phyloP scores from a whole-genome alignment of 1,284 basidiomycete genomes.

The Tilletiopsis washingtonensis region DNA sequence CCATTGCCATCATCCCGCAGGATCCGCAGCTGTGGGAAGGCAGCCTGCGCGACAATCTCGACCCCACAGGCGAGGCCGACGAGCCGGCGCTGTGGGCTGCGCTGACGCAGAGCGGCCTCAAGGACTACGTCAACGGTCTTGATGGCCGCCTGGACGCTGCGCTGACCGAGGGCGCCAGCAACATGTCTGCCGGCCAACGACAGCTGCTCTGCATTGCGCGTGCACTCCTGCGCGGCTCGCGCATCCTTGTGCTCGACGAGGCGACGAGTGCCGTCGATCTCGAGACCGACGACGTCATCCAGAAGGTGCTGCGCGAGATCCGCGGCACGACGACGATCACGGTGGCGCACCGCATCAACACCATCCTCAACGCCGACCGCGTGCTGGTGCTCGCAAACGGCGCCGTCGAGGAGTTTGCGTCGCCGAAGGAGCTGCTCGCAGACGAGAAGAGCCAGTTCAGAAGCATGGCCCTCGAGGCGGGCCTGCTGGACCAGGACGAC shows the following conservation, averaged over 20 bases:
- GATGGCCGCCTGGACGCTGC: conserved; percentile 66
- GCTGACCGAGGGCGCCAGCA: conserved; percentile 69
- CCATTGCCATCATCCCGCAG: conserved; percentile 75
- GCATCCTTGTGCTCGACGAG: conserved; percentile 84
- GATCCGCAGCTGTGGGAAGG: conserved; percentile 75
- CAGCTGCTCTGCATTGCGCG: conserved; percentile 48
- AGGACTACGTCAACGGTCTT: conserved; percentile 63
- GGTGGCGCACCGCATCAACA: conserved; percentile 75
- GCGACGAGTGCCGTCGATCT: conserved; percentile 63
- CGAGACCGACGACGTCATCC: conserved; percentile 78
- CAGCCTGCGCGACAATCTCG: conserved; percentile 73
- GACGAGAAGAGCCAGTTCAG: conserved; percentile 50
- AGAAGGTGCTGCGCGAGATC: conserved; percentile 64
- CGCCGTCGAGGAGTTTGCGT: conserved; percentile 65
- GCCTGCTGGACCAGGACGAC: too few species aligned
- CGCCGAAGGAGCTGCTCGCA: conserved; percentile 59
- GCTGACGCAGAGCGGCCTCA: conserved; percentile 63
- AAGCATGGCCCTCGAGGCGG: conserved; percentile 45
- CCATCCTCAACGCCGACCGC: conserved; percentile 76
- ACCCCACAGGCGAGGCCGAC: conserved; percentile 65
- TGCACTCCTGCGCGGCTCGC: conserved; percentile 53
- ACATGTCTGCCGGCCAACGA: conserved; percentile 73
- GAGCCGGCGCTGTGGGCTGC: conserved; percentile 70
- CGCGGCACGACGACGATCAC: conserved; percentile 44
- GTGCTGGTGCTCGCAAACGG: conserved; percentile 78